Evolutionary conservation across 1,284 basidiomycete species (phyloP).

Genomic region (Meira nashicola): DNA sequence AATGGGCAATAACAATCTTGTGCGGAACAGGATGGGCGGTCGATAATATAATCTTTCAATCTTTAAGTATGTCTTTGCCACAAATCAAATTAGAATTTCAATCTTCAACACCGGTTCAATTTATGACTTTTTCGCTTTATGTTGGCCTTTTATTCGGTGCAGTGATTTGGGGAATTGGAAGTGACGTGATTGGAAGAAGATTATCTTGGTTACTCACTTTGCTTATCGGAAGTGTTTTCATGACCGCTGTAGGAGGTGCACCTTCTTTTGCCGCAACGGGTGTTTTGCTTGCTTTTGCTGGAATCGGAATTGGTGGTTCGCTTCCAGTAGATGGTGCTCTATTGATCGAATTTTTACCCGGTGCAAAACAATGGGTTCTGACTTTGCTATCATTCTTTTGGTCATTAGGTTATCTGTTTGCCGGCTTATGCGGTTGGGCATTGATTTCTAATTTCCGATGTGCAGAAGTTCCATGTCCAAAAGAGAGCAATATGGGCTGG

Average conservation of each 20-base stretch:
- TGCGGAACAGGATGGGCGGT: constrained; percentile 62
- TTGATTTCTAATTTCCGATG: constrained; percentile 58
- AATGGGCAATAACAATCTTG: constrained; percentile 61
- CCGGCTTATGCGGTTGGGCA: constrained; percentile 43
- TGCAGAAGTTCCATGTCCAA: constrained; percentile 54
- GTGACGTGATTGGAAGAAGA: constrained; percentile 56
- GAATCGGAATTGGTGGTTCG: constrained; percentile 62
- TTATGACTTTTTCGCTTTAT: constrained; percentile 58
- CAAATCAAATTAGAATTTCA: constrained; percentile 40
- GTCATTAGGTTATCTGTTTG: constrained; percentile 61
- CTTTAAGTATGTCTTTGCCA: constrained; percentile 39
- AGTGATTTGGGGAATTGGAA: constrained; percentile 57
- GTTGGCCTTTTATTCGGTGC: constrained; percentile 63
- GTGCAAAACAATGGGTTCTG: constrained; percentile 59
- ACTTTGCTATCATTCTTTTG: constrained; percentile 66
- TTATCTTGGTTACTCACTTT: constrained; percentile 64
- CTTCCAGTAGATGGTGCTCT: constrained; percentile 45
- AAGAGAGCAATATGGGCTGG: constrained; percentile 62
- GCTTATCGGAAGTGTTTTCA: constrained; percentile 61
- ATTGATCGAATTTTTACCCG: constrained; percentile 46
- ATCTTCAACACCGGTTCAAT: constrained; percentile 29
- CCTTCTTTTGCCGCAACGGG: constrained; percentile 60
- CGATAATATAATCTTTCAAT: constrained; percentile 49
- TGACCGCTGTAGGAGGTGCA: constrained; percentile 61
- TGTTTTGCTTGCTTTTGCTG: constrained; percentile 59